These are phyloP conservation scores for Lasiodiplodia sp. DNA, from an alignment of 2,329 filamentous ascomycete species.

Conservation along the genomic window DNA sequence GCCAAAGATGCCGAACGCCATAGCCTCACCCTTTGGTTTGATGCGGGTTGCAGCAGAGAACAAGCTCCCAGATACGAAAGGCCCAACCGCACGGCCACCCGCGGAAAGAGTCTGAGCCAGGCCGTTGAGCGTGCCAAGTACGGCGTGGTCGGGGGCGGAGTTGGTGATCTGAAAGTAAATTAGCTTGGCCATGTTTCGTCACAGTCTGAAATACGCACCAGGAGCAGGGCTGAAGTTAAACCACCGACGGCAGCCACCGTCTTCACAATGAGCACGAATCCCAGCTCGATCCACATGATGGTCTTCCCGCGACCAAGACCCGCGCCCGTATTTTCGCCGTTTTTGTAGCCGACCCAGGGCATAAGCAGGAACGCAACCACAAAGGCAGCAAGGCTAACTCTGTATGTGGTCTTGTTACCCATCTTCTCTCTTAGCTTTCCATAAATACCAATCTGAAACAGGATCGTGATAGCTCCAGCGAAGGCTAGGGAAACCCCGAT, in stretches of 20 bases:
- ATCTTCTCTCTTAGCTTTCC: conserved; percentile 77
- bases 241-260: conserved; percentile 90
- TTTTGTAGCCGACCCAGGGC: conserved; percentile 85
- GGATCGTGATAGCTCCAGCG: conserved; percentile 82
- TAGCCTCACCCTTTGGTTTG: conserved; percentile 78
- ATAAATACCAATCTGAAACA: conserved; percentile 89
- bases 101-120: conserved; percentile 93
- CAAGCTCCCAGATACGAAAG: conserved; percentile 84
- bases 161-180: conserved; percentile 77
- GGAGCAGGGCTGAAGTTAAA: conserved; percentile 83
- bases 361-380: conserved; percentile 84
- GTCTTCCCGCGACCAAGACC: conserved; percentile 66
- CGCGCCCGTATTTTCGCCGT: conserved; percentile 58
- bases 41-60: conserved; percentile 81
- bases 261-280: conserved; percentile 81
- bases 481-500: conserved; percentile 88
- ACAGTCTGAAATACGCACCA: conserved; percentile 64
- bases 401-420: conserved; percentile 87
- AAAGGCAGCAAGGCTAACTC: conserved; percentile 78
- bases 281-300: conserved; percentile 84
- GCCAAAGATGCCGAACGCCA: conserved; percentile 88
- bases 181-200: conserved; percentile 4
- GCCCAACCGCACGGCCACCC: conserved; percentile 85
- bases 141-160: conserved; percentile 83
- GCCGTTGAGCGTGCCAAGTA: conserved; percentile 89